Percentiles rank a stretch among this genome's conserved stretches.
phyloP scores from a whole-genome alignment of 1,139 yeast species.

The Kodamaea derodonti region DNA sequence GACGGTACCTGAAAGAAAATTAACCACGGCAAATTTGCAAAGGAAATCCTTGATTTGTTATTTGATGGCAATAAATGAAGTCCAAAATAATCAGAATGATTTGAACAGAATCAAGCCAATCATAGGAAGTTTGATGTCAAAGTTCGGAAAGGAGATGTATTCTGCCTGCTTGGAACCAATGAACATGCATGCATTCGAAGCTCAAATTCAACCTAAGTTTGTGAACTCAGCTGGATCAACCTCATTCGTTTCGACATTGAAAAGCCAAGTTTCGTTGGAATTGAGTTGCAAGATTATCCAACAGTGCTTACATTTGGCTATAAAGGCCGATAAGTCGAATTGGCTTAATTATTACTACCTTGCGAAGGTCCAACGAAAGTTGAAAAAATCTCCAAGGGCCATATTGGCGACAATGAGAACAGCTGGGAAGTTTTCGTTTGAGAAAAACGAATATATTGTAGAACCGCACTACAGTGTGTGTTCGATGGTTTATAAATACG shows the following conservation, averaged over 20 bases:
- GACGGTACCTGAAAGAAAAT: slow-evolving; percentile 60
- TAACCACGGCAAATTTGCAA: slow-evolving; percentile 60
- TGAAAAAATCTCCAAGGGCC: slow-evolving; percentile 22
- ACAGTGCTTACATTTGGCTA: slow-evolving; percentile 42
- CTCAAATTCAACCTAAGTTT: slow-evolving; percentile 33
- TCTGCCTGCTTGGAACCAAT: slow-evolving; percentile 65
- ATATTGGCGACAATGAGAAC: slow-evolving; percentile 37
- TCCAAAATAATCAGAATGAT: slow-evolving; percentile 4
- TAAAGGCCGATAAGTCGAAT: slow-evolving; percentile 39
- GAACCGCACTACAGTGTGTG: slow-evolving; percentile 75
- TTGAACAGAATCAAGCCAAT: slow-evolving; percentile 24
- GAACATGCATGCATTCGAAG: slow-evolving; percentile 53
- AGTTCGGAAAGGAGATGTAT: slow-evolving; percentile 59
- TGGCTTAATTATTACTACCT: slow-evolving; percentile 64
- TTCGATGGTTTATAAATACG: slow-evolving; percentile 57
- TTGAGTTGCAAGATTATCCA: slow-evolving; percentile 34
- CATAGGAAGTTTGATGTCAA: slow-evolving; percentile 49
- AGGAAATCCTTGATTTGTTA: slow-evolving; percentile 70
- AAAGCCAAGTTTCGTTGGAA: slow-evolving; percentile 20
- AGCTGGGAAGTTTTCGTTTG: slow-evolving; percentile 41
- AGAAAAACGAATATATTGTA: slow-evolving; percentile 49
- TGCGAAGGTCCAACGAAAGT: slow-evolving; percentile 58
- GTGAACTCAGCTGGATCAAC: slow-evolving; percentile 23
- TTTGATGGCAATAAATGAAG: slow-evolving; percentile 65
- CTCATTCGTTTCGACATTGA: slow-evolving; percentile 20